Conservation (phyloP, 1,139 yeast genomes). For the Diutina pseudorugosa region DNA sequence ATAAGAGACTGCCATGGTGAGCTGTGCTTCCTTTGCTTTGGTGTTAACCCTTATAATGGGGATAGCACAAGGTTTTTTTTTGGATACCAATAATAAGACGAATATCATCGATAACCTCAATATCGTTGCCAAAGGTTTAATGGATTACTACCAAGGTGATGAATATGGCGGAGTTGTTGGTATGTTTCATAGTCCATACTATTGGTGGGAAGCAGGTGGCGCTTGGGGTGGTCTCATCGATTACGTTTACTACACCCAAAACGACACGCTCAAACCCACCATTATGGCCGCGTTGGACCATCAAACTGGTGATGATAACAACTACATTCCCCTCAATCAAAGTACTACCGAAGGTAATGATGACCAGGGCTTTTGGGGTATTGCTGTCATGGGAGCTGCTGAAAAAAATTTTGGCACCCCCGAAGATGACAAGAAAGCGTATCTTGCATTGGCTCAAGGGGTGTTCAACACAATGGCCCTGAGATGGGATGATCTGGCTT, state of each 20-base stretch:
- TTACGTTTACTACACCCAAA: neutral
- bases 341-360: slow-evolving; percentile 6
- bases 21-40: neutral
- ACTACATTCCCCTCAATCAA: slow-evolving; percentile 6
- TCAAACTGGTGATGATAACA: slow-evolving; percentile 2
- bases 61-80: neutral
- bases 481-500: slow-evolving; percentile 56
- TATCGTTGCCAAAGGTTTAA: neutral
- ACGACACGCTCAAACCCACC: neutral
- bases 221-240: slow-evolving; percentile 2
- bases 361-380: slow-evolving; percentile 8
- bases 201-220: slow-evolving; percentile 5
- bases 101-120: neutral
- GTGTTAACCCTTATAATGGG: neutral
- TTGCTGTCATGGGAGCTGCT: slow-evolving; percentile 6
- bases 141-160: slow-evolving; percentile 4
- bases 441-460: slow-evolving; percentile 66
- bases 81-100: slow-evolving; percentile 1
- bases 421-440: slow-evolving; percentile 26
- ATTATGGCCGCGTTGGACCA: slow-evolving; percentile 1
- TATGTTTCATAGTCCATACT: slow-evolving; percentile 4
- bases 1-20: neutral
- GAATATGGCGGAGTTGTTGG: slow-evolving; percentile 4
- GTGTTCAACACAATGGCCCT: slow-evolving; percentile 64
- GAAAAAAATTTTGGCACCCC: slow-evolving; percentile 5